Conservation (phyloP, 164 flowering plant species). For the Vitis rotundifolia region DNA sequence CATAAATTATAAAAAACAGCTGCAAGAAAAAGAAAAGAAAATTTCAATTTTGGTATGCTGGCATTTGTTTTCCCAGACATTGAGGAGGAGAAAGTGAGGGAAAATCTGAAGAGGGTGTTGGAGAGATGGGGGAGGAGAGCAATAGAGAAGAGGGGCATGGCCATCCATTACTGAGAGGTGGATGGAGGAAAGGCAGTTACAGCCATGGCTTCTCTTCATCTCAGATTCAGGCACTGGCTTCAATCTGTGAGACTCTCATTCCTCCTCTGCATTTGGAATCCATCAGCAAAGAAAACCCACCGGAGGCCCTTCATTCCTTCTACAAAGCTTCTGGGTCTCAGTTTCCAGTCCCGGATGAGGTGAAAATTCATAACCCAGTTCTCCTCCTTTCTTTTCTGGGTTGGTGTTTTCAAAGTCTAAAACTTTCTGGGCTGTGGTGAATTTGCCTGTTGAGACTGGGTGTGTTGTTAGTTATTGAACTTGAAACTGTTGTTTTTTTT, state of each 20-base stretch:
- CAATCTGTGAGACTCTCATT: conserved; percentile 55
- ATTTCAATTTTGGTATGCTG: too few species aligned
- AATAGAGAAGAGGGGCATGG: conserved; percentile 14
- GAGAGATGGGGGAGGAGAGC: conserved; percentile 15
- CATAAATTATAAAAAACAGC: too few species aligned
- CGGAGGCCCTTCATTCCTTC: conserved; percentile 27
- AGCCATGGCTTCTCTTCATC: conserved; percentile 66
- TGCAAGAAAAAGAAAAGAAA: too few species aligned
- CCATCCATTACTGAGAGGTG: conserved; percentile 53
- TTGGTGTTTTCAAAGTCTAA: too few species aligned
- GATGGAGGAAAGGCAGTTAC: conserved; percentile 24
- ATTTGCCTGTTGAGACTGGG: too few species aligned
- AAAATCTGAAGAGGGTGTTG: background rate
- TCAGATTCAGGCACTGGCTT: conserved; percentile 54
- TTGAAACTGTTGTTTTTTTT: background rate
- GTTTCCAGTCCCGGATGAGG: conserved; percentile 60
- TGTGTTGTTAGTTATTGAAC: too few species aligned
- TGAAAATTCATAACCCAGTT: conserved; percentile 1
- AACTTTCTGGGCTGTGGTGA: too few species aligned
- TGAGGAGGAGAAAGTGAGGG: too few species aligned
- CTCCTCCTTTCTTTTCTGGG: too few species aligned
- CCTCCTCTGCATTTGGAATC: conserved; percentile 34
- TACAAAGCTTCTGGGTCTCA: conserved; percentile 47
- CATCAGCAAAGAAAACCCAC: background rate
- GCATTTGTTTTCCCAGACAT: too few species aligned